Percentiles rank a stretch among this genome's conserved stretches.
Evolutionary conservation across 768 basidiomycete genomes (phyloP).

Genomic region (Serendipita sp.): DNA sequence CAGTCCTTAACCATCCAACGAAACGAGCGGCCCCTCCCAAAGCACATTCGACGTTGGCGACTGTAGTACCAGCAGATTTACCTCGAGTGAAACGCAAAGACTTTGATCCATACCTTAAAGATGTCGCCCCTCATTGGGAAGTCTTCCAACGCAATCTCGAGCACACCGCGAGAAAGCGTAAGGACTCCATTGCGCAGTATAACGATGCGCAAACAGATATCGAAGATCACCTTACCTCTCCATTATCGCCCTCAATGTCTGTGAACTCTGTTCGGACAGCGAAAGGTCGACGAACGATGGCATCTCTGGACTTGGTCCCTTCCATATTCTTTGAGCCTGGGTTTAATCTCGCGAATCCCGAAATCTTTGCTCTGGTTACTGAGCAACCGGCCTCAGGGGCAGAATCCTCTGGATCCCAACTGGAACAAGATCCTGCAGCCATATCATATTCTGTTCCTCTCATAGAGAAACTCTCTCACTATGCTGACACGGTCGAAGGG

Average conservation of each 20-base stretch:
- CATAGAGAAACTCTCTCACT: conserved; percentile 79
- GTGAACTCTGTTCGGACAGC: conserved; percentile 13
- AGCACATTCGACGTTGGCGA: conserved; percentile 63
- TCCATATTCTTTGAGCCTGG: conserved; percentile 58
- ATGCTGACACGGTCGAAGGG: conserved; percentile 86
- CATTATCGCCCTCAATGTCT: background rate
- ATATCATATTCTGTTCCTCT: conserved; percentile 56
- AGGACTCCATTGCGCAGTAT: background rate
- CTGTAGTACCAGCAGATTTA: conserved; percentile 55
- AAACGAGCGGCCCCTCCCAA: conserved; percentile 76
- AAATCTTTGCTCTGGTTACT: conserved; percentile 62
- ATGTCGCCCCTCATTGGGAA: conserved; percentile 63
- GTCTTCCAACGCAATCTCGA: conserved; percentile 36
- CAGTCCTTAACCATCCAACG: conserved; percentile 81
- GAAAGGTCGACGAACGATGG: conserved; percentile 27
- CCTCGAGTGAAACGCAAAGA: conserved; percentile 70
- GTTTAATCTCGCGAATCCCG: conserved; percentile 73
- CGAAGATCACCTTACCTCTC: background rate
- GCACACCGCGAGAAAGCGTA: background rate
- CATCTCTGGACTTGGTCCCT: conserved; percentile 64
- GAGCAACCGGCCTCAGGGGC: conserved; percentile 26
- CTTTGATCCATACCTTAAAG: conserved; percentile 67
- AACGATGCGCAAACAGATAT: background rate
- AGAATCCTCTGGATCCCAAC: conserved; percentile 6
- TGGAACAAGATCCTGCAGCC: conserved; percentile 36